Evolutionary conservation across 1,284 basidiomycete species (phyloP).

Genomic region (Fistulinella staudtii): DNA sequence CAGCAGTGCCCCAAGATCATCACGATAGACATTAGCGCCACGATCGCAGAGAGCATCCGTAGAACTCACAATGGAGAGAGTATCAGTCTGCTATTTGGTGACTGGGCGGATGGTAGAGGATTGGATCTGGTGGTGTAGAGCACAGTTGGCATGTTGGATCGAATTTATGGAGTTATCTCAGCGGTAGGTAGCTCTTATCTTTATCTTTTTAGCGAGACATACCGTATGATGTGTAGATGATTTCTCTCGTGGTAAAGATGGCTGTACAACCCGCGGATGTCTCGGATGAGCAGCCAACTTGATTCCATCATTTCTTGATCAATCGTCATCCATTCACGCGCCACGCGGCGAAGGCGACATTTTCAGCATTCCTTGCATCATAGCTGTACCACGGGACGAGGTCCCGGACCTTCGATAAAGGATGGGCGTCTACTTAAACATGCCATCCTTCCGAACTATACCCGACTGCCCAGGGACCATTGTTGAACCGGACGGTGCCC

Average conservation of each 20-base stretch:
- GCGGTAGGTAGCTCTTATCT: neutral
- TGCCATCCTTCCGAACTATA: neutral
- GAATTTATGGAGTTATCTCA: neutral
- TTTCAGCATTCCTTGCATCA: neutral
- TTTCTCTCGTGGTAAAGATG: neutral
- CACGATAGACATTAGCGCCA: slow-evolving; percentile 84
- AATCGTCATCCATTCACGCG: neutral
- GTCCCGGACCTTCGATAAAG: too few species aligned
- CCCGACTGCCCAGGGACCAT: neutral
- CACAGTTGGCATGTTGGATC: neutral
- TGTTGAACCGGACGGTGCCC: too few species aligned
- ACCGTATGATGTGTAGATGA: neutral
- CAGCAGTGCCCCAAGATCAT: slow-evolving; percentile 58
- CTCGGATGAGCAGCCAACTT: too few species aligned
- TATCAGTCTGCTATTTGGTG: slow-evolving; percentile 77
- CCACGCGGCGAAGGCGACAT: neutral
- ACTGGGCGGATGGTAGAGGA: slow-evolving; percentile 57
- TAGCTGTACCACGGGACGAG: neutral
- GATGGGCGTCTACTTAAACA: slow-evolving; percentile 3
- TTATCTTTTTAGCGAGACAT: neutral
- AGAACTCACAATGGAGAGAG: slow-evolving; percentile 96
- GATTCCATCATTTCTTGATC: neutral
- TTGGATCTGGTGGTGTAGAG: slow-evolving; percentile 37
- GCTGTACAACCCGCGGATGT: too few species aligned
- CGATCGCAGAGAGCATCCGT: slow-evolving; percentile 94